Evolutionary conservation across 257 asterid genomes (phyloP).

Genomic region (Datura wrightii): DNA sequence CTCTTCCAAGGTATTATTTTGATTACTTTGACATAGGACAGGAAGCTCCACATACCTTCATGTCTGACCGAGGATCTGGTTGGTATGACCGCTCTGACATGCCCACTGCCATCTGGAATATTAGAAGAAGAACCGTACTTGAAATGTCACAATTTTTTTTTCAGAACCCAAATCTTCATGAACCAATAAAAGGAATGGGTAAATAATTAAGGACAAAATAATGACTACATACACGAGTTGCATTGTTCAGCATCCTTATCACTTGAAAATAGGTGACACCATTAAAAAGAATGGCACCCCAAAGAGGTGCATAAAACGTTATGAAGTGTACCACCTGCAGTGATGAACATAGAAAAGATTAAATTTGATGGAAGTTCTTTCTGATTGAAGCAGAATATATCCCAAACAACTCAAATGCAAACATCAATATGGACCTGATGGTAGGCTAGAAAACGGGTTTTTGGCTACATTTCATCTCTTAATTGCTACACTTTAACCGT

Average conservation of each 20-base stretch:
- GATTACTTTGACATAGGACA: background rate
- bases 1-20: background rate
- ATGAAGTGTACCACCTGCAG: conserved; percentile 86
- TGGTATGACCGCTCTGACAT: conserved; percentile 84
- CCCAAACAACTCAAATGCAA: background rate
- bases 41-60: conserved; percentile 57
- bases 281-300: conserved; percentile 98
- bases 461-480: background rate
- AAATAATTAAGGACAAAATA: conserved; percentile 24
- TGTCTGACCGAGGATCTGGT: conserved; percentile 77
- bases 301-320: conserved; percentile 95
- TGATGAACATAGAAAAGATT: background rate
- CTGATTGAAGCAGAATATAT: conserved; percentile 3
- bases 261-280: conserved; percentile 97
- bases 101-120: conserved; percentile 91
- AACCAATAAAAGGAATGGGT: conserved; percentile 26
- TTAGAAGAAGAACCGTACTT: conserved; percentile 34
- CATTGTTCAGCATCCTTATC: conserved; percentile 97
- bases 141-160: conserved; percentile 21
- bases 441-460: background rate
- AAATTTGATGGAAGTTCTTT: background rate
- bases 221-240: conserved; percentile 83
- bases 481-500: background rate
- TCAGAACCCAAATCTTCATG: conserved; percentile 20
- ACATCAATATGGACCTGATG: conserved; percentile 11